Conservation (phyloP, 2,329 filamentous ascomycete genomes). For the Hymenoscyphus linearis region DNA sequence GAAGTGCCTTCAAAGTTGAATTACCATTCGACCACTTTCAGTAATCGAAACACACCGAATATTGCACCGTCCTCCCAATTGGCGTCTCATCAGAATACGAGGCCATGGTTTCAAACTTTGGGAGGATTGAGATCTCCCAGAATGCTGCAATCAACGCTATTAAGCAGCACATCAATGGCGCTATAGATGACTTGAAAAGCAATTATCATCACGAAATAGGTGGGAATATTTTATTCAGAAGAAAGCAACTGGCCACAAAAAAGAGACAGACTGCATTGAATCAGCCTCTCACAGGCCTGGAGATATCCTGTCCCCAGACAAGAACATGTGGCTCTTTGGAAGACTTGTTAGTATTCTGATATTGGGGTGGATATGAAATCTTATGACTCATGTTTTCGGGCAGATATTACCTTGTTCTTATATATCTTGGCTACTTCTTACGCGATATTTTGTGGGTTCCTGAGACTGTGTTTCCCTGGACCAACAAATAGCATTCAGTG, state of each 20-base stretch:
- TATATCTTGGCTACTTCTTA: neutral
- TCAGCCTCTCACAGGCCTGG: neutral
- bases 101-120: neutral
- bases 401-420: neutral
- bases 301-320: neutral
- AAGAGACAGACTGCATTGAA: neutral
- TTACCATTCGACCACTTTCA: neutral
- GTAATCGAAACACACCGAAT: neutral
- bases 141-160: neutral
- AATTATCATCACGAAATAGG: neutral
- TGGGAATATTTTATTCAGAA: neutral
- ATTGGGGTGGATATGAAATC: neutral
- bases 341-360: neutral
- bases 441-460: neutral
- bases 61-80: neutral
- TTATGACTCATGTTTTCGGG: neutral
- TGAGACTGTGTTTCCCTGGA: constrained; percentile 96
- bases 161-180: neutral
- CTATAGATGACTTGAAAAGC: neutral
- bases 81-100: neutral
- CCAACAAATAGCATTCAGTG: constrained; percentile 86
- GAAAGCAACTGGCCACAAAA: neutral
- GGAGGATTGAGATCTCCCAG: neutral
- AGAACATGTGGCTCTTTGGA: neutral
- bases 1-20: neutral